These are phyloP conservation scores for Serendipita indica DNA, from an alignment of 768 basidiomycete species.

Conservation along the genomic window DNA sequence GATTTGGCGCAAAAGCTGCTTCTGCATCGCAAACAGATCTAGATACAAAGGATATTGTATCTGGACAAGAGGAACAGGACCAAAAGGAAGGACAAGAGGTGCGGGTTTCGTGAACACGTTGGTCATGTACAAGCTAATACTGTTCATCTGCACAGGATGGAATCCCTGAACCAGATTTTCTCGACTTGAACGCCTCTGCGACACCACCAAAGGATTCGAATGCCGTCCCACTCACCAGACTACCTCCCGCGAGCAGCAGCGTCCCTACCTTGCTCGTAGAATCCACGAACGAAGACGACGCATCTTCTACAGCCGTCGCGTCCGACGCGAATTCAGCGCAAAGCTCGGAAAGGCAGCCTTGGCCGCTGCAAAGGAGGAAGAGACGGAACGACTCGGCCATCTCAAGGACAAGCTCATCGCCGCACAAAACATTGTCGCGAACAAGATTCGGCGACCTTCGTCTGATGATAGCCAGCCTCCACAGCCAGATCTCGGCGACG, in stretches of 20 bases:
- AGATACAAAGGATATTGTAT: slow-evolving; percentile 23
- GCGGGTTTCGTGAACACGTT: too few species aligned
- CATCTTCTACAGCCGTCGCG: background rate
- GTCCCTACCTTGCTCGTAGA: background rate
- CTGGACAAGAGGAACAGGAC: slow-evolving; percentile 17
- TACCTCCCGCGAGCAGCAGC: background rate
- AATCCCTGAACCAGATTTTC: slow-evolving; percentile 55
- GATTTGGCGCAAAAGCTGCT: slow-evolving; percentile 16
- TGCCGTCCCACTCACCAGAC: background rate
- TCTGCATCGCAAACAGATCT: slow-evolving; percentile 24
- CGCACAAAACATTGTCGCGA: slow-evolving; percentile 15
- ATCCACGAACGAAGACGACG: too few species aligned
- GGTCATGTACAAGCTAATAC: too few species aligned
- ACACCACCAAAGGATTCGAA: background rate
- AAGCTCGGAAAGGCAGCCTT: slow-evolving; percentile 21
- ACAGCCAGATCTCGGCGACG: slow-evolving; percentile 30
- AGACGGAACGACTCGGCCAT: slow-evolving; percentile 19
- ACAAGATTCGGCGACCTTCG: slow-evolving; percentile 7
- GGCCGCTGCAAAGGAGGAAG: slow-evolving; percentile 19
- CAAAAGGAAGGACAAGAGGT: slow-evolving; percentile 2
- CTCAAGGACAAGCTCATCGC: slow-evolving; percentile 18
- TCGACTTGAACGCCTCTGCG: slow-evolving; percentile 55
- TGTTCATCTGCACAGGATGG: background rate
- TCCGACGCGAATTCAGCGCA: background rate
- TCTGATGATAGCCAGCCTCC: slow-evolving; percentile 25